Percentiles rank a stretch among this genome's conserved stretches.
Evolutionary conservation across 805 yeast species (phyloP).

Genomic region (Phaffomyces antillensis): DNA sequence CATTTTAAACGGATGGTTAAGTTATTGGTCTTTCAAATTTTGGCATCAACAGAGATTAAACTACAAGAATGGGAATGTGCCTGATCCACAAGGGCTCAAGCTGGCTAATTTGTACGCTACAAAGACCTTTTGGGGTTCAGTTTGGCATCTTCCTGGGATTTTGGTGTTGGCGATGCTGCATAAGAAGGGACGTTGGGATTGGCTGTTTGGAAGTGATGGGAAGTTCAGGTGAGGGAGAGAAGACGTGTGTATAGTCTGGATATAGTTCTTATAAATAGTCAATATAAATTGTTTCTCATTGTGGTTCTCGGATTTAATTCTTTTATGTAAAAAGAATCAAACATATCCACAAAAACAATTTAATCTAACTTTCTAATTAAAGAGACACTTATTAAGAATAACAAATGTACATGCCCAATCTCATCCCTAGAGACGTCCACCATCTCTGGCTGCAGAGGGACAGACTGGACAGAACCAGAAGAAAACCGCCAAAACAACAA

Average conservation of each 20-base stretch:
- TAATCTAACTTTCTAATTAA: no score
- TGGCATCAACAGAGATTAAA: slow-evolving; percentile 76
- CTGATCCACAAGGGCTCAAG: slow-evolving; percentile 49
- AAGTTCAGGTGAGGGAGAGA: background rate
- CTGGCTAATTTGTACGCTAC: slow-evolving; percentile 68
- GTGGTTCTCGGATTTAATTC: background rate
- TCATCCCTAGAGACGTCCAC: slow-evolving; percentile 39
- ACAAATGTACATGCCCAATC: slow-evolving; percentile 42
- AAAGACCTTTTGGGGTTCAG: slow-evolving; percentile 88
- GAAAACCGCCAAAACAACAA: background rate
- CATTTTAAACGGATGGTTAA: slow-evolving; percentile 78
- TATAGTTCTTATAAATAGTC: background rate
- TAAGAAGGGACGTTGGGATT: slow-evolving; percentile 93
- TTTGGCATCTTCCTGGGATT: slow-evolving; percentile 88
- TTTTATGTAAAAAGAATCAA: no score
- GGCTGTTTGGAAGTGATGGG: slow-evolving; percentile 34
- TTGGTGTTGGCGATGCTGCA: slow-evolving; percentile 89
- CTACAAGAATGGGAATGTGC: slow-evolving; percentile 34
- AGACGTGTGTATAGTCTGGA: background rate
- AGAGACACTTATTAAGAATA: background rate
- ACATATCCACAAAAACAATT: no score
- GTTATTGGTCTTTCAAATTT: slow-evolving; percentile 70
- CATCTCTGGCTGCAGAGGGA: slow-evolving; percentile 32
- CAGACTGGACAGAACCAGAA: background rate
- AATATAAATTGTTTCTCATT: background rate